These are phyloP conservation scores for Babesia gibsoni DNA, from an alignment of 169 alveolate species.

Conservation along the genomic window DNA sequence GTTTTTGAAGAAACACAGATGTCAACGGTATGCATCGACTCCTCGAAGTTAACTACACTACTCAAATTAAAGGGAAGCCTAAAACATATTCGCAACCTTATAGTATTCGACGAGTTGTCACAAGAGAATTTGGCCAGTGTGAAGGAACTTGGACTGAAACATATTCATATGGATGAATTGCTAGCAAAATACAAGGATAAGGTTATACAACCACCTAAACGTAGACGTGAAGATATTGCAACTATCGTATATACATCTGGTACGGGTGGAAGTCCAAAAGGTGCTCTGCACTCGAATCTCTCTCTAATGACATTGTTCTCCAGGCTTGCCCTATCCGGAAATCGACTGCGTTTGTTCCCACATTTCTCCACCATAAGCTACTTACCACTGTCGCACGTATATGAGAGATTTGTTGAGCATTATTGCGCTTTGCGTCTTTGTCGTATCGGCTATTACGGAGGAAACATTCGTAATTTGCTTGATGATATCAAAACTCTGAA, in stretches of 20 bases:
- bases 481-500: constrained; percentile 78
- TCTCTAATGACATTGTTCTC: constrained; percentile 72
- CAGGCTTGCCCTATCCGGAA: constrained; percentile 64
- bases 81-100: constrained; percentile 33
- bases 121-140: constrained; percentile 29
- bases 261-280: constrained; percentile 95
- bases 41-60: constrained; percentile 61
- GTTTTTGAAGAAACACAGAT: constrained; percentile 59
- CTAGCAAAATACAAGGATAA: constrained; percentile 30
- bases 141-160: neutral
- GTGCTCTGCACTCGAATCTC: constrained; percentile 87
- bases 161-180: constrained; percentile 36
- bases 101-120: constrained; percentile 54
- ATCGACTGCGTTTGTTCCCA: constrained; percentile 62
- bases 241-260: constrained; percentile 87
- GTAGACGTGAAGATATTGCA: constrained; percentile 40
- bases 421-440: constrained; percentile 66
- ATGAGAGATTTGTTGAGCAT: constrained; percentile 84
- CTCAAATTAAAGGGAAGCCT: constrained; percentile 34
- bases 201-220: constrained; percentile 14
- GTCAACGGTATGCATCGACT: constrained; percentile 68
- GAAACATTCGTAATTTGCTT: constrained; percentile 79
- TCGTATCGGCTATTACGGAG: constrained; percentile 87
- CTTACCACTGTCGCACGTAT: constrained; percentile 90
- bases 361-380: constrained; percentile 81